Conservation (phyloP, 2,329 filamentous ascomycete genomes). For the Aulographum hederae region DNA sequence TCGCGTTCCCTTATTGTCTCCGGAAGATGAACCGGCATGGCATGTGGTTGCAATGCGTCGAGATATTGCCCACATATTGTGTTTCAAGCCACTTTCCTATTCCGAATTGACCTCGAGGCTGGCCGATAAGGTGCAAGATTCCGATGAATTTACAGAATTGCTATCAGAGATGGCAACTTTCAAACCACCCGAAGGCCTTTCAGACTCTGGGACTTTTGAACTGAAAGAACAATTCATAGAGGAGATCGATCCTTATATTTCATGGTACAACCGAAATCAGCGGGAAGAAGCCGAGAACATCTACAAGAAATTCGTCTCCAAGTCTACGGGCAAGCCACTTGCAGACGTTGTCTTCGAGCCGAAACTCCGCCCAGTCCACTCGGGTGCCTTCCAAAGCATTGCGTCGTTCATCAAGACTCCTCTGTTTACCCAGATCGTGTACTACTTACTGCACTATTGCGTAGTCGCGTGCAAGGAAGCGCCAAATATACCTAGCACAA, state of each 20-base stretch:
- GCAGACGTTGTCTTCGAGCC: constrained; percentile 88
- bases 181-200: constrained; percentile 75
- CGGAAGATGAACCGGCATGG: constrained; percentile 45
- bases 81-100: constrained; percentile 90
- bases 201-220: constrained; percentile 87
- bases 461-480: constrained; percentile 50
- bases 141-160: constrained; percentile 71
- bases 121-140: constrained; percentile 75
- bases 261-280: constrained; percentile 93
- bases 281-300: constrained; percentile 85
- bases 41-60: constrained; percentile 59
- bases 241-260: constrained; percentile 85
- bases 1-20: constrained; percentile 57
- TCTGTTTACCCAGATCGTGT: constrained; percentile 78
- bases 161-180: constrained; percentile 78
- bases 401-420: constrained; percentile 66
- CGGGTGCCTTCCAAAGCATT: constrained; percentile 60
- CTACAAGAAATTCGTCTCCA: constrained; percentile 73
- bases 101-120: constrained; percentile 77
- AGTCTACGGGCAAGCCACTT: constrained; percentile 62
- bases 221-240: constrained; percentile 73
- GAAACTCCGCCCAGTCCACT: constrained; percentile 54
- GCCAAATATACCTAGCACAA: constrained; percentile 58
- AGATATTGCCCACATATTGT: constrained; percentile 83
- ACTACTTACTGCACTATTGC: constrained; percentile 71